A percentile compares a stretch with the other conserved stretches of the same genome.
These are phyloP conservation scores for Chrysoporthe puriensis DNA, from an alignment of 2,329 filamentous ascomycete species.

Conservation along the genomic window DNA sequence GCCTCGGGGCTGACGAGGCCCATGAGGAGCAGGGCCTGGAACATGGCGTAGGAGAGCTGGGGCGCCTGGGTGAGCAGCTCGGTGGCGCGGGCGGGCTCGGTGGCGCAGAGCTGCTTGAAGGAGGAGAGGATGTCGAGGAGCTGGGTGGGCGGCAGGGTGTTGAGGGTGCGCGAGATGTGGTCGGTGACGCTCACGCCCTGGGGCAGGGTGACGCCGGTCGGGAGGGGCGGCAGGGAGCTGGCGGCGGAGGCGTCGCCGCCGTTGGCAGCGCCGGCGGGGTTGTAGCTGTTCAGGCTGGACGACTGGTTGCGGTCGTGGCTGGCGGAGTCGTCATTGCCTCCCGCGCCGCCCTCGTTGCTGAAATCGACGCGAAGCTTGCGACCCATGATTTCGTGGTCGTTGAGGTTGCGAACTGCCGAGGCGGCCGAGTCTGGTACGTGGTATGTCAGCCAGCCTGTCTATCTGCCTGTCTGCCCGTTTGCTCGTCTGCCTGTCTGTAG, in stretches of 20 bases:
- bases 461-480: background rate
- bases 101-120: slow-evolving; percentile 87
- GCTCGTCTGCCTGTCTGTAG: background rate
- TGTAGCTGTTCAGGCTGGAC: slow-evolving; percentile 22
- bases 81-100: slow-evolving; percentile 80
- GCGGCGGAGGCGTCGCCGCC: slow-evolving; percentile 37
- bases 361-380: slow-evolving; percentile 94
- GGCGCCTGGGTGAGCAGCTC: slow-evolving; percentile 87
- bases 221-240: slow-evolving; percentile 72
- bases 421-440: slow-evolving; percentile 71
- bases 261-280: slow-evolving; percentile 36
- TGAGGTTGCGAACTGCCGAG: slow-evolving; percentile 91
- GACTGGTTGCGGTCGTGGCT: slow-evolving; percentile 22
- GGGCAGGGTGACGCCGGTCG: slow-evolving; percentile 81
- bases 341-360: slow-evolving; percentile 80
- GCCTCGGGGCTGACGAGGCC: slow-evolving; percentile 86
- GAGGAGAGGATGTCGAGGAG: slow-evolving; percentile 91
- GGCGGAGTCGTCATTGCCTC: slow-evolving; percentile 26
- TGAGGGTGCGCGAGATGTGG: slow-evolving; percentile 88
- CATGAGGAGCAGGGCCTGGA: slow-evolving; percentile 91
- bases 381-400: slow-evolving; percentile 94
- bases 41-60: slow-evolving; percentile 91
- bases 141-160: slow-evolving; percentile 82
- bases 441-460: slow-evolving; percentile 22
- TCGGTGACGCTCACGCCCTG: slow-evolving; percentile 84